phyloP scores from a whole-genome alignment of 2,329 filamentous ascomycete species.

The Trichoderma sp. region DNA sequence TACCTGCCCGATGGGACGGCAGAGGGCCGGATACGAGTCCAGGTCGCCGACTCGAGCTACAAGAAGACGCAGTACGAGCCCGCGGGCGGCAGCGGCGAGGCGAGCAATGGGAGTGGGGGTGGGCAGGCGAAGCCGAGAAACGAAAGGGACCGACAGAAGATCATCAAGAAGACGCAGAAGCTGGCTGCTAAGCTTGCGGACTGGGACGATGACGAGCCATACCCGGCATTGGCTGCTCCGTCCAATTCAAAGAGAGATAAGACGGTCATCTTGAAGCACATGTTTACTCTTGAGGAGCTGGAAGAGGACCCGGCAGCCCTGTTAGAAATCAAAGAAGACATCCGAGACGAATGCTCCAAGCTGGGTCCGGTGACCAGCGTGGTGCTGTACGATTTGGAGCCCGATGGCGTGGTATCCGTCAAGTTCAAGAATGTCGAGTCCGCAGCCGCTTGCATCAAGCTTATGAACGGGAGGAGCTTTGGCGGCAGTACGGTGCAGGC shows the following conservation, averaged over 20 bases:
- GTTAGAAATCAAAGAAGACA: slow-evolving; percentile 92
- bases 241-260: slow-evolving; percentile 68
- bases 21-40: slow-evolving; percentile 74
- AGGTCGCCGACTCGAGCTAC: slow-evolving; percentile 85
- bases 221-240: slow-evolving; percentile 49
- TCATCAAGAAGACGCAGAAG: slow-evolving; percentile 89
- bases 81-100: slow-evolving; percentile 35
- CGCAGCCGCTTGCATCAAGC: slow-evolving; percentile 71
- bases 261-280: slow-evolving; percentile 84
- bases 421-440: slow-evolving; percentile 74
- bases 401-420: slow-evolving; percentile 82
- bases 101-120: slow-evolving; percentile 25
- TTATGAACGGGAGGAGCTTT: slow-evolving; percentile 82
- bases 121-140: slow-evolving; percentile 52
- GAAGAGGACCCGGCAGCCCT: slow-evolving; percentile 82
- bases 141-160: slow-evolving; percentile 79
- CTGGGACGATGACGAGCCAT: slow-evolving; percentile 89
- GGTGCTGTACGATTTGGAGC: slow-evolving; percentile 84
- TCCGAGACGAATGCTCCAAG: slow-evolving; percentile 86
- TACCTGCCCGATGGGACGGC: slow-evolving; percentile 56
- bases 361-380: slow-evolving; percentile 89
- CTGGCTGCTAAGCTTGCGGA: slow-evolving; percentile 89
- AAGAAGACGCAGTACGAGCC: slow-evolving; percentile 79
- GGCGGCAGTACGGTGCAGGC: slow-evolving; percentile 73
- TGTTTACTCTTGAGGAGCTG: slow-evolving; percentile 87